Percentiles rank a stretch among this genome's conserved stretches.
These are phyloP conservation scores for Hawksworthiomyces lignivorus DNA, from an alignment of 2,329 filamentous ascomycete species.

Conservation along the genomic window DNA sequence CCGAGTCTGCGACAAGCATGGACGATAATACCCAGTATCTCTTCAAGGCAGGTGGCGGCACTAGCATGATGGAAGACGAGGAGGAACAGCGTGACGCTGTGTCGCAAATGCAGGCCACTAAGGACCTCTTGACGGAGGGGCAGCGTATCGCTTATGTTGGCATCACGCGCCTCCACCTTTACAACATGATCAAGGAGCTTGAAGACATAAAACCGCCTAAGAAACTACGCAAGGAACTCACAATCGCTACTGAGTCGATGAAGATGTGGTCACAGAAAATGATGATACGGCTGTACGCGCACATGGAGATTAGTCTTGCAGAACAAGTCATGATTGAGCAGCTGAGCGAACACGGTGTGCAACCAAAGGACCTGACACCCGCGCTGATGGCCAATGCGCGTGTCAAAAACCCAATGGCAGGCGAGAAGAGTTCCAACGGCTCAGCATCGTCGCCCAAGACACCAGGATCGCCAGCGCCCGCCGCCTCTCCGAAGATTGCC, in stretches of 20 bases:
- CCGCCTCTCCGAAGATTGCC: not conserved
- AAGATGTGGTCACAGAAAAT: constrained; percentile 98
- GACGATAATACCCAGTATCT: constrained; percentile 96
- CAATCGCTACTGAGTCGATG: constrained; percentile 65
- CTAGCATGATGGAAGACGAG: constrained; percentile 56
- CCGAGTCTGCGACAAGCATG: constrained; percentile 87
- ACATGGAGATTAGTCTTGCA: constrained; percentile 89
- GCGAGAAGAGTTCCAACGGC: constrained; percentile 21
- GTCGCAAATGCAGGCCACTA: constrained; percentile 90
- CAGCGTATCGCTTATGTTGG: constrained; percentile 96
- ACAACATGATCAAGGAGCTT: constrained; percentile 64
- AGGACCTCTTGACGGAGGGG: constrained; percentile 88
- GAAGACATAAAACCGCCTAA: constrained; percentile 52
- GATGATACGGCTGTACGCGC: constrained; percentile 88
- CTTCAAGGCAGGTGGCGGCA: constrained; percentile 59
- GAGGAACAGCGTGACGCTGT: constrained; percentile 81
- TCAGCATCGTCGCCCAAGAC: not conserved
- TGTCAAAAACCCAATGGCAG: constrained; percentile 85
- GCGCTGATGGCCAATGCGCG: constrained; percentile 85
- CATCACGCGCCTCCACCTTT: constrained; percentile 72
- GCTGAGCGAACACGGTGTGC: constrained; percentile 82
- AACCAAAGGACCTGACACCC: constrained; percentile 74
- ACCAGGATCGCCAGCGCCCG: not conserved
- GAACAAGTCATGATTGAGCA: constrained; percentile 99
- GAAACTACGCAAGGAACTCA: constrained; percentile 63